phyloP scores from a whole-genome alignment of 1,139 yeast genomes.

The Pichia sp. region DNA sequence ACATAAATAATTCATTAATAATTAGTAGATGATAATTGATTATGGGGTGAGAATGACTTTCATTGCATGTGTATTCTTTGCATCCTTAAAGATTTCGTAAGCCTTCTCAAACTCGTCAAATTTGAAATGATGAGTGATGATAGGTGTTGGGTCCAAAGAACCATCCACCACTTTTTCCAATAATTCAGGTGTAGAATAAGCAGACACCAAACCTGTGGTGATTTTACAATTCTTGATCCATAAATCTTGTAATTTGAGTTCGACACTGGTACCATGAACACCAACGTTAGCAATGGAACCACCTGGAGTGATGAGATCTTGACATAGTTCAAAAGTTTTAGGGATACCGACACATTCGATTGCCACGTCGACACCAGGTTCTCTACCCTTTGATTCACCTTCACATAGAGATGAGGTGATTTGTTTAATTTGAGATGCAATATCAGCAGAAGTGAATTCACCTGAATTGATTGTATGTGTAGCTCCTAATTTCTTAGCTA shows the following conservation, averaged over 20 bases:
- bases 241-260: constrained; percentile 35
- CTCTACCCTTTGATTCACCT: constrained; percentile 17
- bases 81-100: constrained; percentile 47
- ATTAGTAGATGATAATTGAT: too few species aligned
- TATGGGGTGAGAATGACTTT: constrained; percentile 27
- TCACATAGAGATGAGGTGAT: constrained; percentile 19
- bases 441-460: constrained; percentile 20
- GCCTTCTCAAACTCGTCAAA: constrained; percentile 54
- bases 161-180: constrained; percentile 29
- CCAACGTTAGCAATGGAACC: constrained; percentile 43
- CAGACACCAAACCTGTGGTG: constrained; percentile 39
- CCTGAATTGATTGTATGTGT: constrained; percentile 33
- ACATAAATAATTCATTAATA: too few species aligned
- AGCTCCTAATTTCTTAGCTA: constrained; percentile 37
- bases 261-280: constrained; percentile 38
- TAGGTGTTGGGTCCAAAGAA: constrained; percentile 33
- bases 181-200: constrained; percentile 32
- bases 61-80: constrained; percentile 38
- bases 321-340: constrained; percentile 37
- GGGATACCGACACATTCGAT: constrained; percentile 44
- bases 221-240: constrained; percentile 40
- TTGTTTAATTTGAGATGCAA: constrained; percentile 25
- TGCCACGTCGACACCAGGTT: constrained; percentile 42
- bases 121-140: constrained; percentile 58
- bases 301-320: constrained; percentile 38